Conservation (phyloP, 768 basidiomycete genomes). For the Leccinum incarnatum region DNA sequence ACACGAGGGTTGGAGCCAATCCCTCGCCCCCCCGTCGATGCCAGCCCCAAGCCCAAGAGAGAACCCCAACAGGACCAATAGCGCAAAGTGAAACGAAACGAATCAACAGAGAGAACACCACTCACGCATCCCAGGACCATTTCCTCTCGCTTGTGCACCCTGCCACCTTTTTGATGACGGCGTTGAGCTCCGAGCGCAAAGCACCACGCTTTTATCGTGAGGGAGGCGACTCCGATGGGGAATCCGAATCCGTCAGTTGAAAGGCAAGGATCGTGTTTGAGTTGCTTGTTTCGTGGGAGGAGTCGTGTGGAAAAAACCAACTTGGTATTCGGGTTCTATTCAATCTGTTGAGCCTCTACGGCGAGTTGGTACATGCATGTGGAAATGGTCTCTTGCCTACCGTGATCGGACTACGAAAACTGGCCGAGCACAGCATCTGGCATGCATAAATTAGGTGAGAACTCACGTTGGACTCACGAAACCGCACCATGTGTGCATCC, state of each 20-base stretch:
- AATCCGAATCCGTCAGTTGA: constrained; percentile 59
- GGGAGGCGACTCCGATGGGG: constrained; percentile 38
- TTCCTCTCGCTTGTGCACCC: constrained; percentile 46
- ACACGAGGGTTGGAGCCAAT: constrained; percentile 1
- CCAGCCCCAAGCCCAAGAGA: not conserved
- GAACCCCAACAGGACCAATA: constrained; percentile 3
- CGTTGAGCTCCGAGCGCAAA: constrained; percentile 48
- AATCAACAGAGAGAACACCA: constrained; percentile 2
- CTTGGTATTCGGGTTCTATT: not conserved
- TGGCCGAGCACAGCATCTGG: not conserved
- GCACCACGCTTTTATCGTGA: constrained; percentile 48
- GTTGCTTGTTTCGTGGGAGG: constrained; percentile 55
- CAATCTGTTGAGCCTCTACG: not conserved
- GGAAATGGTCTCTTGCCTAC: constrained; percentile 66
- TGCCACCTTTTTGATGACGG: constrained; percentile 52
- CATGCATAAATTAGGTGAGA: not conserved
- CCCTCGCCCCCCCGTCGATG: not conserved
- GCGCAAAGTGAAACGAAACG: not conserved
- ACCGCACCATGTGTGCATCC: constrained; percentile 63
- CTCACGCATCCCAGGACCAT: constrained; percentile 68
- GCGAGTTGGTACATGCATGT: constrained; percentile 3
- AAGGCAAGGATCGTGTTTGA: constrained; percentile 66
- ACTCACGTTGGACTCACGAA: constrained; percentile 39
- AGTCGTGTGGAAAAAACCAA: constrained; percentile 30
- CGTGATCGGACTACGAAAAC: constrained; percentile 52